Evolutionary conservation across 177 flowering plant genomes (phyloP).

Genomic region (Telopea speciosissima): DNA sequence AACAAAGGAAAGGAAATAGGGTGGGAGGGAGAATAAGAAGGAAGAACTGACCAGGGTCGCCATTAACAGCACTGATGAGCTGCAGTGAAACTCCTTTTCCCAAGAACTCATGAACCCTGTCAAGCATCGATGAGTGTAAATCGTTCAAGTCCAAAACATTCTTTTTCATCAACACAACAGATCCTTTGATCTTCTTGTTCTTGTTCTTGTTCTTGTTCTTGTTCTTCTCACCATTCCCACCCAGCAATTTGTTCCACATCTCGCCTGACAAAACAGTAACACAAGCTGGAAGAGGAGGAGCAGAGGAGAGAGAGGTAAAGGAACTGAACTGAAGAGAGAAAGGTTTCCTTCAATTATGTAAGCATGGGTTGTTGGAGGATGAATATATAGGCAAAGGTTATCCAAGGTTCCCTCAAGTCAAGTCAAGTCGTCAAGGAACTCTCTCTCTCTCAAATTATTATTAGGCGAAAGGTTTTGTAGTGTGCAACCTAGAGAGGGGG

Average conservation of each 20-base stretch:
- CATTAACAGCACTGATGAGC: conserved; percentile 53
- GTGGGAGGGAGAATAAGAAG: no score
- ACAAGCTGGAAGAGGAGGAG: background rate
- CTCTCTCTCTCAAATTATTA: no score
- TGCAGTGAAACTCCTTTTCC: conserved; percentile 54
- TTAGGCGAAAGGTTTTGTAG: no score
- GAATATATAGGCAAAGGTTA: background rate
- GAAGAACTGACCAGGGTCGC: conserved; percentile 24
- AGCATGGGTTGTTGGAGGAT: background rate
- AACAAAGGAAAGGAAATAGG: background rate
- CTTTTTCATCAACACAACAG: conserved; percentile 72
- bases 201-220: conserved; percentile 12
- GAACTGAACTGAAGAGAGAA: no score
- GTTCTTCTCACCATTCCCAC: background rate
- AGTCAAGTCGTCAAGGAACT: no score
- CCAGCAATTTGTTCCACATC: background rate
- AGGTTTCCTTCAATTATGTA: background rate
- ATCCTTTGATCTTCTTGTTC: conserved; percentile 37
- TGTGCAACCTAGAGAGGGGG: no score
- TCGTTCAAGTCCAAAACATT: conserved; percentile 58
- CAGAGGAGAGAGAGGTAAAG: background rate
- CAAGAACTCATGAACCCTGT: conserved; percentile 49
- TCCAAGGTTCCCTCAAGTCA: no score
- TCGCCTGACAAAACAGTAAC: background rate
- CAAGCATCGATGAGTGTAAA: conserved; percentile 42